Evolutionary conservation across 1,284 basidiomycete genomes (phyloP).

Genomic region (Paramarasmius palmivorus): DNA sequence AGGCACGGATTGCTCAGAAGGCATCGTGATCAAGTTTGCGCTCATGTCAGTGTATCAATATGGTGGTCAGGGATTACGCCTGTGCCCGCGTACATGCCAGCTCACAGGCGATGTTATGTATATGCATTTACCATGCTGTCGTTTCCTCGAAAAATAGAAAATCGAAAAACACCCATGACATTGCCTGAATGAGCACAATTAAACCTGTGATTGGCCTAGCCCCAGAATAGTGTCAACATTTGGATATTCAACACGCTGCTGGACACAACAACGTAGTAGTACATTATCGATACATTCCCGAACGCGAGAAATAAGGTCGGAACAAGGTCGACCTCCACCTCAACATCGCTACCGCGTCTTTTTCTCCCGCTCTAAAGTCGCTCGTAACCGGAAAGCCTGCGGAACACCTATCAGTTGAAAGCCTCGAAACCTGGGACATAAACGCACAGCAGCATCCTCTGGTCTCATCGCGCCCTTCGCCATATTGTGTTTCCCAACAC

Average conservation of each 20-base stretch:
- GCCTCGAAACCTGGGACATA: background rate
- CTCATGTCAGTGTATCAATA: constrained; percentile 6
- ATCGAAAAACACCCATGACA: constrained; percentile 10
- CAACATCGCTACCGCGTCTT: constrained; percentile 28
- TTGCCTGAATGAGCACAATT: background rate
- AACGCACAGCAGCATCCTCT: constrained; percentile 76
- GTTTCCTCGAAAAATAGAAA: constrained; percentile 5
- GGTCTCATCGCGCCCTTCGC: constrained; percentile 78
- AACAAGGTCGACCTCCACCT: background rate
- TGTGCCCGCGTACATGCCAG: background rate
- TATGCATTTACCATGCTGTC: constrained; percentile 11
- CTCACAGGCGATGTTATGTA: background rate
- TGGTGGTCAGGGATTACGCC: constrained; percentile 1
- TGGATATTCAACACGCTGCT: too few relatives aligned
- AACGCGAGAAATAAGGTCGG: too few relatives aligned
- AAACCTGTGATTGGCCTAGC: too few relatives aligned
- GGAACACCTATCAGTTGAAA: constrained; percentile 1
- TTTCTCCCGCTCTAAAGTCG: constrained; percentile 58
- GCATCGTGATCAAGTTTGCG: background rate
- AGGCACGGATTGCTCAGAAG: background rate
- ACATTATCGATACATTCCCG: too few relatives aligned
- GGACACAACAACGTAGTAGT: too few relatives aligned
- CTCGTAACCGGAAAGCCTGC: constrained; percentile 58
- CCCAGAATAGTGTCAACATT: too few relatives aligned
- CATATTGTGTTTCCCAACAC: constrained; percentile 79